Evolutionary conservation across 352 stramenopile species (phyloP).

Genomic region (Stephanocyclus meneghinianus): DNA sequence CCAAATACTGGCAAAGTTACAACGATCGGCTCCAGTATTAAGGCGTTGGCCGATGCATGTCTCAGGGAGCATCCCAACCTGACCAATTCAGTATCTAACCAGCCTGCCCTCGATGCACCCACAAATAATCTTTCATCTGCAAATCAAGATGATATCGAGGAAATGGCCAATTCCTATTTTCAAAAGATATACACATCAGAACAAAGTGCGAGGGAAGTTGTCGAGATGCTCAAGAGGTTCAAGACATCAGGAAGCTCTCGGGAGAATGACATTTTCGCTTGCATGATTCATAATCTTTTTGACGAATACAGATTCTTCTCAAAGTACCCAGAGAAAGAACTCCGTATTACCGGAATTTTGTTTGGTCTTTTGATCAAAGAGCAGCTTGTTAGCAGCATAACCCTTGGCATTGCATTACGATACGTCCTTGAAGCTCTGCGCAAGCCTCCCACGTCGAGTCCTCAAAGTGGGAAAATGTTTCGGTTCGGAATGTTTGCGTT

Average conservation of each 20-base stretch:
- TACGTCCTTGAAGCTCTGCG: conserved; percentile 96
- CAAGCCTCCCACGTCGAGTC: conserved; percentile 85
- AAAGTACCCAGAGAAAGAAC: conserved; percentile 97
- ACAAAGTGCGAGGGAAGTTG: conserved; percentile 96
- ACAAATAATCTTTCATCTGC: conserved; percentile 13
- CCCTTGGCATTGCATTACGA: conserved; percentile 94
- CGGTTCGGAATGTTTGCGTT: conserved; percentile 97
- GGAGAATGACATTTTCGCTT: conserved; percentile 99
- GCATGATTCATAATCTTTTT: conserved; percentile 99
- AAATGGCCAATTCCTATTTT: conserved; percentile 97
- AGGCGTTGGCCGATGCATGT: conserved; percentile 58
- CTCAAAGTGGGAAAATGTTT: conserved; percentile 94
- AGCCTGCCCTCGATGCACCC: not conserved
- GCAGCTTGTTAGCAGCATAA: conserved; percentile 96
- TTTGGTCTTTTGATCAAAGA: conserved; percentile 98
- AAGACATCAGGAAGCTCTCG: conserved; percentile 92
- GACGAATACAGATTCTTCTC: conserved; percentile 99
- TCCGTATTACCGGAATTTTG: conserved; percentile 97
- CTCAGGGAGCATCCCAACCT: conserved; percentile 61
- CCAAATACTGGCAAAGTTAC: conserved; percentile 22
- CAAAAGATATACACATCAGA: conserved; percentile 99
- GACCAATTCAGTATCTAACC: conserved; percentile 2
- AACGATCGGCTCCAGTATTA: conserved; percentile 62
- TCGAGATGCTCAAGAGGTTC: conserved; percentile 98
- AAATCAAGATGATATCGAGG: conserved; percentile 93